phyloP scores from a whole-genome alignment of 768 basidiomycete species.

The Leccinum broughii region DNA sequence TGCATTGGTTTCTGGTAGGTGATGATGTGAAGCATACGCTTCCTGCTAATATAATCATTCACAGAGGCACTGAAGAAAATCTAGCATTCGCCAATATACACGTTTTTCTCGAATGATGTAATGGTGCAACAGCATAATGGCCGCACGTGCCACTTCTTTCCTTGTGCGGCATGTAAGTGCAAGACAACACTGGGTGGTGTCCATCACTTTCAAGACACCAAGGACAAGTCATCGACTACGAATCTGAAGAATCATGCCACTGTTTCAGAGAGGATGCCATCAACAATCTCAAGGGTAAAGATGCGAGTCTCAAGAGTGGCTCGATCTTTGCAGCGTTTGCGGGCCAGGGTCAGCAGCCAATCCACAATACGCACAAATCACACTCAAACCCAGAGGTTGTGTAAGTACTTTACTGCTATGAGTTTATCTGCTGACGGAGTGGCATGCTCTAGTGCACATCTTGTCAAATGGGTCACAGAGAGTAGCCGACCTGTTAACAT shows the following conservation, averaged over 20 bases:
- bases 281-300: not conserved
- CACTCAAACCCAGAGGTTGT: not conserved
- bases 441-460: constrained; percentile 1
- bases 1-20: no score
- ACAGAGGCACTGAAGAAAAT: not conserved
- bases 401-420: not conserved
- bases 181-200: not conserved
- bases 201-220: not conserved
- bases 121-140: not conserved
- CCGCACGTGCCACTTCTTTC: not conserved
- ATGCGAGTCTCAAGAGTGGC: not conserved
- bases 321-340: not conserved
- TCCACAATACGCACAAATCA: not conserved
- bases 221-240: not conserved
- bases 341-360: not conserved
- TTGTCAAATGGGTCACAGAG: constrained; percentile 5
- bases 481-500: constrained; percentile 2
- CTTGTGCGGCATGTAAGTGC: not conserved
- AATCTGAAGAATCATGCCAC: not conserved
- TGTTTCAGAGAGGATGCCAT: not conserved
- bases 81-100: not conserved
- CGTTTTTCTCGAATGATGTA: not conserved
- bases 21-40: no score
- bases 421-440: no score
- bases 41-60: no score